Conservation (phyloP, 2,329 filamentous ascomycete genomes). For the Fusarium irregulare region DNA sequence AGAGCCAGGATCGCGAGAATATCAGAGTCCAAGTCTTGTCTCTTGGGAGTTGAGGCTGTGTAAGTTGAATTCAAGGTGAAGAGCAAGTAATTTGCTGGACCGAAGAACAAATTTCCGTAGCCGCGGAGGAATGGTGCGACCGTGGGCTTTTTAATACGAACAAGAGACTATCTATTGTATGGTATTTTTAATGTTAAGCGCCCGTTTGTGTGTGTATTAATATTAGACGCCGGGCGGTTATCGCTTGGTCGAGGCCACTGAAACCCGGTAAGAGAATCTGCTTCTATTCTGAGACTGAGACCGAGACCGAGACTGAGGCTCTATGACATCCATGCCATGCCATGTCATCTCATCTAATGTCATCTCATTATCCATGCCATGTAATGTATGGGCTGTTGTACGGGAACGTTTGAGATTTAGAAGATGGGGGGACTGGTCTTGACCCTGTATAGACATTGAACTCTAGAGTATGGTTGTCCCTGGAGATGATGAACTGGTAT, state of each 20-base stretch:
- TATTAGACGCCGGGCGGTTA: slow-evolving; percentile 42
- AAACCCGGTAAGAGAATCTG: slow-evolving; percentile 30
- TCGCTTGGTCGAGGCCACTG: slow-evolving; percentile 35
- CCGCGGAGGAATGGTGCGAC: slow-evolving; percentile 42
- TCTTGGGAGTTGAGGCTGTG: slow-evolving; percentile 28
- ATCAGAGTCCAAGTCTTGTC: not conserved
- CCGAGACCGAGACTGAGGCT: slow-evolving; percentile 3
- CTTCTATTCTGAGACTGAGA: slow-evolving; percentile 37
- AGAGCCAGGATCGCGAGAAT: slow-evolving; percentile 14
- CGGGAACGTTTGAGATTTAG: slow-evolving; percentile 14
- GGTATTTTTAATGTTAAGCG: slow-evolving; percentile 28
- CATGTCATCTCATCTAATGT: slow-evolving; percentile 1
- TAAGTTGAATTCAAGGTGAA: slow-evolving; percentile 12
- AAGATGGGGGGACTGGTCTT: slow-evolving; percentile 9
- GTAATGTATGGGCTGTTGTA: slow-evolving; percentile 14
- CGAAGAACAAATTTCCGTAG: slow-evolving; percentile 44
- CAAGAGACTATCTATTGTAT: not conserved
- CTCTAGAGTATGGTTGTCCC: slow-evolving; percentile 24
- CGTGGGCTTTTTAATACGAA: slow-evolving; percentile 29
- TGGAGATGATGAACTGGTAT: slow-evolving; percentile 12
- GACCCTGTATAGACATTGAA: slow-evolving; percentile 37
- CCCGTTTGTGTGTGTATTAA: slow-evolving; percentile 30
- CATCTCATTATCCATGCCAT: slow-evolving; percentile 1
- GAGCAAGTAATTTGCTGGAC: slow-evolving; percentile 9
- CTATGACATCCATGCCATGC: not conserved